Evolutionary conservation across 2,329 filamentous ascomycete species (phyloP).

Genomic region (Cadophora sp.): DNA sequence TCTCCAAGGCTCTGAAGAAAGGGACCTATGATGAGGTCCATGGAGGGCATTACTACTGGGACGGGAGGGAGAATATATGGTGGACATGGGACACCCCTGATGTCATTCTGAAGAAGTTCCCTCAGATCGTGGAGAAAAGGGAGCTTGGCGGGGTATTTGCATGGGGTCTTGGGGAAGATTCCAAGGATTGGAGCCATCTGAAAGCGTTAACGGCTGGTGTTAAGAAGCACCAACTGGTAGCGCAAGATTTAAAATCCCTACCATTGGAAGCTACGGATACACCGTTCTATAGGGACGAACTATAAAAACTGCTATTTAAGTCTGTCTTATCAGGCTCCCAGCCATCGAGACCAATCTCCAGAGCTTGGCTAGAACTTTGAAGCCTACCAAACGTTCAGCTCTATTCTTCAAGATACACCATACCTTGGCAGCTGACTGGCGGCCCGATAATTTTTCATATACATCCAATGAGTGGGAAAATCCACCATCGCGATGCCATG

Average conservation of each 20-base stretch:
- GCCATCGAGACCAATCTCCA: background rate
- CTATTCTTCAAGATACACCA: background rate
- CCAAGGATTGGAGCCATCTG: conserved; percentile 52
- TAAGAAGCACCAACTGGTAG: background rate
- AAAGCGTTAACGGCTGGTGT: conserved; percentile 47
- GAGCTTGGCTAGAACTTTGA: background rate
- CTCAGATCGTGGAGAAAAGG: conserved; percentile 61
- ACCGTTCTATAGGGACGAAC: conserved; percentile 7
- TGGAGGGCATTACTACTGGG: conserved; percentile 75
- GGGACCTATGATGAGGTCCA: conserved; percentile 62
- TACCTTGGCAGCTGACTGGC: conserved; percentile 4
- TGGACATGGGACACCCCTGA: conserved; percentile 76
- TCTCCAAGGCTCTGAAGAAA: conserved; percentile 58
- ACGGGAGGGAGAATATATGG: conserved; percentile 63
- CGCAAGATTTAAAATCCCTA: background rate
- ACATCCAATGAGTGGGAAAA: background rate
- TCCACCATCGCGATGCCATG: background rate
- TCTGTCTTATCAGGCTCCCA: background rate
- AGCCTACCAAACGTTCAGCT: background rate
- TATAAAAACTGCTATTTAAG: background rate
- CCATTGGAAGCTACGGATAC: background rate
- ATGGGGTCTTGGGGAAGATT: conserved; percentile 76
- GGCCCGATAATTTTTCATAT: background rate
- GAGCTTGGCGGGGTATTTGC: conserved; percentile 75
- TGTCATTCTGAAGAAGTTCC: conserved; percentile 67